Conservation (phyloP, 2,329 filamentous ascomycete genomes). For the Dactylellina haptotyla region DNA sequence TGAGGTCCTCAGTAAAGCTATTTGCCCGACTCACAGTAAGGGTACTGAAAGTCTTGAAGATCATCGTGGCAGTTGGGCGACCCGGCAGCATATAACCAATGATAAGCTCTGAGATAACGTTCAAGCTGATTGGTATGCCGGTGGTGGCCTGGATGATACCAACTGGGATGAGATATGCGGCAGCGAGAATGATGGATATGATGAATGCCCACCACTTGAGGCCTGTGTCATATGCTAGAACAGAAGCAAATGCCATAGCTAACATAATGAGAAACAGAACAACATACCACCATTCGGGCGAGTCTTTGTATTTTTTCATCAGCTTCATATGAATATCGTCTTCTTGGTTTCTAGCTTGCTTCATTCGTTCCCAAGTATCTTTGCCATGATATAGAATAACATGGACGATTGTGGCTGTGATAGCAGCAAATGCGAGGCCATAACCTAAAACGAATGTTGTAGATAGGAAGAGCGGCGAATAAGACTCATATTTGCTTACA, state of each 20-base stretch:
- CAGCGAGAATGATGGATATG: constrained; percentile 69
- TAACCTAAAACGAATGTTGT: constrained; percentile 69
- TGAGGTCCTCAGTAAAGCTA: constrained; percentile 65
- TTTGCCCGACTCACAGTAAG: constrained; percentile 65
- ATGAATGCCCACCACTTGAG: constrained; percentile 65
- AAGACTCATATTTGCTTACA: constrained; percentile 71
- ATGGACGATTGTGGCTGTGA: constrained; percentile 70
- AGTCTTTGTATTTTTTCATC: constrained; percentile 59
- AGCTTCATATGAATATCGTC: constrained; percentile 60
- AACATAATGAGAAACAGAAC: constrained; percentile 68
- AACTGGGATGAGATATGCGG: constrained; percentile 71
- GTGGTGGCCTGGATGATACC: constrained; percentile 72
- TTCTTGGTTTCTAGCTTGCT: constrained; percentile 58
- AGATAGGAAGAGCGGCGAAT: constrained; percentile 74
- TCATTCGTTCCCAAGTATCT: constrained; percentile 66
- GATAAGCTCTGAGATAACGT: constrained; percentile 66
- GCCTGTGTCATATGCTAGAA: constrained; percentile 60
- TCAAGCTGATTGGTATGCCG: constrained; percentile 68
- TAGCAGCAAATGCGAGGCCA: constrained; percentile 74
- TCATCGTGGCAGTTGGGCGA: constrained; percentile 65
- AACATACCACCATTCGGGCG: constrained; percentile 63
- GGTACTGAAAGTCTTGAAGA: constrained; percentile 66
- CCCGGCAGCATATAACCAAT: constrained; percentile 66
- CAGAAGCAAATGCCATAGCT: constrained; percentile 58
- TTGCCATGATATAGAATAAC: constrained; percentile 68